Conservation (phyloP, 2,329 filamentous ascomycete genomes). For the Exophiala bonariae region DNA sequence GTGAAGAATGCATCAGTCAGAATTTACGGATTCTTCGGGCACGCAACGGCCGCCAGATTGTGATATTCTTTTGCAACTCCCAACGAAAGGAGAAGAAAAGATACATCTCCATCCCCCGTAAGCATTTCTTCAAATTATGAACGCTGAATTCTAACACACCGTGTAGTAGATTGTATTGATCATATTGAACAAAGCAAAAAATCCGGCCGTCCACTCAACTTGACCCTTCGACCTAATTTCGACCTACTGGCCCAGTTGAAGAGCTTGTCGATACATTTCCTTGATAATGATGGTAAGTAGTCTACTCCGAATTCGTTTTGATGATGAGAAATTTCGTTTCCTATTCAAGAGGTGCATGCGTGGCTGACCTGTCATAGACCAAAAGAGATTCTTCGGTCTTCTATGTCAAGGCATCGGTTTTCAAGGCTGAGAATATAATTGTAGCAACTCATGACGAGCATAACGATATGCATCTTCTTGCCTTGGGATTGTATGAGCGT, state of each 20-base stretch:
- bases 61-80: constrained; percentile 44
- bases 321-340: not conserved
- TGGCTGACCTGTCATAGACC: no score
- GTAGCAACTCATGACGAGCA: no score
- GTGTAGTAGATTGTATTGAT: constrained; percentile 39
- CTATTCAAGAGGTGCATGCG: not conserved
- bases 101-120: constrained; percentile 42
- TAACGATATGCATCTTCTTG: no score
- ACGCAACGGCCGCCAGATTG: constrained; percentile 35
- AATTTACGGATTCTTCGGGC: constrained; percentile 42
- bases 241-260: constrained; percentile 42
- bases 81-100: constrained; percentile 41
- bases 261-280: constrained; percentile 38
- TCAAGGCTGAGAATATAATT: constrained; percentile 11
- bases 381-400: constrained; percentile 22
- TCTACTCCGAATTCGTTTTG: not conserved
- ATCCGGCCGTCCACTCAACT: constrained; percentile 36
- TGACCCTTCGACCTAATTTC: constrained; percentile 41
- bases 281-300: constrained; percentile 39
- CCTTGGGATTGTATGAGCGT: no score
- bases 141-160: no score
- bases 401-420: constrained; percentile 21
- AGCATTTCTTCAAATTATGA: no score
- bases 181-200: constrained; percentile 41
- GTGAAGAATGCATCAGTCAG: constrained; percentile 47